phyloP scores from a whole-genome alignment of 1,284 basidiomycete species.

The Puccinia triticina region DNA sequence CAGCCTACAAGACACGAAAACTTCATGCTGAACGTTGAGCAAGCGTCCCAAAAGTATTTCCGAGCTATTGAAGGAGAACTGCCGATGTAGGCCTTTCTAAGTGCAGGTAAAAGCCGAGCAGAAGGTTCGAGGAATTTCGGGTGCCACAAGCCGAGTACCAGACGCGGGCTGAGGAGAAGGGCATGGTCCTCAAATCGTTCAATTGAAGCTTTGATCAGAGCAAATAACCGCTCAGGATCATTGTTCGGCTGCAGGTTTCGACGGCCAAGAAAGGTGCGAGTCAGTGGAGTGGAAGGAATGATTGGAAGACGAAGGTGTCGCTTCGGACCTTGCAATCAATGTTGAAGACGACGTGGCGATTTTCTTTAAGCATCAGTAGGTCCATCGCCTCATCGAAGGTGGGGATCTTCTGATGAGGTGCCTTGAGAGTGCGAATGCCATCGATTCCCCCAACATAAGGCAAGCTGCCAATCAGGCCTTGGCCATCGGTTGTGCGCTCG shows the following conservation, averaged over 20 bases:
- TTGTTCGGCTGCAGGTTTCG: conserved; percentile 75
- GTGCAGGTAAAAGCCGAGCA: conserved; percentile 74
- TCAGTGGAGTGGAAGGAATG: conserved; percentile 58
- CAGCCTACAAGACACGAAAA: conserved; percentile 74
- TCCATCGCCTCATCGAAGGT: conserved; percentile 80
- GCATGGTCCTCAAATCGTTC: conserved; percentile 75
- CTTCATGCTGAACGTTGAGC: conserved; percentile 83
- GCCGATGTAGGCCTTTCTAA: conserved; percentile 84
- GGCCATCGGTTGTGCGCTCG: conserved; percentile 66
- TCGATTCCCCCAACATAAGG: conserved; percentile 68
- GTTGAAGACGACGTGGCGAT: conserved; percentile 82
- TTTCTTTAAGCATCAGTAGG: conserved; percentile 73
- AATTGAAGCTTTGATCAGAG: conserved; percentile 77
- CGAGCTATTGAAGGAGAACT: conserved; percentile 68
- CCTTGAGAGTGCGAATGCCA: conserved; percentile 77
- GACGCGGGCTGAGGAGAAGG: conserved; percentile 77
- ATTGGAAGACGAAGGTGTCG: conserved; percentile 61
- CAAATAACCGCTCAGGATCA: conserved; percentile 82
- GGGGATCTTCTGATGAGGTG: conserved; percentile 74
- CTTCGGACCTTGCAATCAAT: conserved; percentile 60
- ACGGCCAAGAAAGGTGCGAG: conserved; percentile 56
- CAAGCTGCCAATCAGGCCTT: conserved; percentile 59
- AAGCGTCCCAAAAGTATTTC: conserved; percentile 86
- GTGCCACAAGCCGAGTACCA: conserved; percentile 88
- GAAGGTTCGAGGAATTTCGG: conserved; percentile 85